Conservation (phyloP, 495 filamentous ascomycete genomes). For the Chaetomium fimeti region DNA sequence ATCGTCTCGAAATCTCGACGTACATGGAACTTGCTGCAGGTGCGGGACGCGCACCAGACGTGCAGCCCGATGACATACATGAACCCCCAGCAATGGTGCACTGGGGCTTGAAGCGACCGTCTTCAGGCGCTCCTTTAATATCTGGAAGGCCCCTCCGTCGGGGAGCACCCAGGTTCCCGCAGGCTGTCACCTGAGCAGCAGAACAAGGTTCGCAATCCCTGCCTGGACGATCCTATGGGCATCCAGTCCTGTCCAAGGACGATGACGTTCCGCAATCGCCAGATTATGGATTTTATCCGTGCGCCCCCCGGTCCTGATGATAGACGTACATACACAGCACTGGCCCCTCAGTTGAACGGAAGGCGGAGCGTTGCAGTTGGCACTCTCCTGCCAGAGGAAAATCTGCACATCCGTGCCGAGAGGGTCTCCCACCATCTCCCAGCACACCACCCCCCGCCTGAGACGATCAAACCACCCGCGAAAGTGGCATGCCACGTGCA, state of each 20-base stretch:
- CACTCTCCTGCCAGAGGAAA: not conserved
- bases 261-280: conserved; percentile 32
- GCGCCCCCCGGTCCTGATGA: conserved; percentile 18
- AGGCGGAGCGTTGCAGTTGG: conserved; percentile 1
- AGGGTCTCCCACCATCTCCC: conserved; percentile 27
- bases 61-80: conserved; percentile 21
- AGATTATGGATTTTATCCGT: conserved; percentile 34
- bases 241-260: conserved; percentile 29
- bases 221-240: conserved; percentile 20
- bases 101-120: conserved; percentile 19
- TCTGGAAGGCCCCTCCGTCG: conserved; percentile 18
- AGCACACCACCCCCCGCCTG: conserved; percentile 1
- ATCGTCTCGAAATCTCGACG: conserved; percentile 8
- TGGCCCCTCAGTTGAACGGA: not conserved
- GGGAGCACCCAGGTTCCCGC: conserved; percentile 23
- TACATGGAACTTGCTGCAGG: conserved; percentile 10
- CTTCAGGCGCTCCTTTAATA: conserved; percentile 29
- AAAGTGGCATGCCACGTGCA: conserved; percentile 34
- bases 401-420: not conserved
- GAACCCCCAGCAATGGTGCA: conserved; percentile 1
- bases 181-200: conserved; percentile 32
- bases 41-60: conserved; percentile 2
- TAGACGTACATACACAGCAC: not conserved
- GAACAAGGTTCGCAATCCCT: conserved; percentile 21
- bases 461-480: conserved; percentile 32